Conservation (phyloP, 2,329 filamentous ascomycete species). For the Rachicladosporium sp. region DNA sequence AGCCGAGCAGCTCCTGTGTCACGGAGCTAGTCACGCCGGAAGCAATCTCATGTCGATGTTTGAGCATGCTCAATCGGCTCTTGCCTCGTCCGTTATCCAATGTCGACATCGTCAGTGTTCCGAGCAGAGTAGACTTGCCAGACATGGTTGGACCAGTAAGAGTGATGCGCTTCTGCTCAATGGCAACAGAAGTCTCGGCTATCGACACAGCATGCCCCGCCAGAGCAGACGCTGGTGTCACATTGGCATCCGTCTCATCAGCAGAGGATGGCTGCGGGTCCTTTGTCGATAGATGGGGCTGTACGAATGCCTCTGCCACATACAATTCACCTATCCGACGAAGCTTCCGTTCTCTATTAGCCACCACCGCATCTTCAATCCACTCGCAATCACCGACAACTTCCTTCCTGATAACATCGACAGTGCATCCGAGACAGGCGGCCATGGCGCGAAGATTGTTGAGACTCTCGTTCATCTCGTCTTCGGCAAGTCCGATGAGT, state of each 20-base stretch:
- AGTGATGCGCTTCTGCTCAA: slow-evolving; percentile 72
- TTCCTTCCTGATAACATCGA: slow-evolving; percentile 71
- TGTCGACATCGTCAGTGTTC: slow-evolving; percentile 74
- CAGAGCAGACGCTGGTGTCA: neutral
- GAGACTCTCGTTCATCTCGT: slow-evolving; percentile 87
- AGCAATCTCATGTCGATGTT: slow-evolving; percentile 83
- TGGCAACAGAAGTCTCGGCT: slow-evolving; percentile 16
- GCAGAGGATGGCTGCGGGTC: neutral
- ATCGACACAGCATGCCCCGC: neutral
- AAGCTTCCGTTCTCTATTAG: slow-evolving; percentile 11
- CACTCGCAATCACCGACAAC: slow-evolving; percentile 77
- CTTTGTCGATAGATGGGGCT: slow-evolving; percentile 42
- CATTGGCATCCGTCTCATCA: neutral
- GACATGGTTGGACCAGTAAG: slow-evolving; percentile 80
- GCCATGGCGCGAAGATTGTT: slow-evolving; percentile 81
- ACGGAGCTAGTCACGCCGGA: slow-evolving; percentile 91
- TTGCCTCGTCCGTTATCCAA: slow-evolving; percentile 88
- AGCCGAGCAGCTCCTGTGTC: slow-evolving; percentile 85
- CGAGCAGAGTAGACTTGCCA: slow-evolving; percentile 83
- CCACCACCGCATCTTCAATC: slow-evolving; percentile 33
- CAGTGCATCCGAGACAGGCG: slow-evolving; percentile 73
- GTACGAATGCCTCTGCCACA: slow-evolving; percentile 85
- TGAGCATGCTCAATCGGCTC: slow-evolving; percentile 75
- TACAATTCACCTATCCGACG: slow-evolving; percentile 49
- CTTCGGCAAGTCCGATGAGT: slow-evolving; percentile 73